Evolutionary conservation across 1,284 basidiomycete species (phyloP), one percentile per base, ranked within the genome.

Genomic region (Microbotryum violaceum): DNA sequence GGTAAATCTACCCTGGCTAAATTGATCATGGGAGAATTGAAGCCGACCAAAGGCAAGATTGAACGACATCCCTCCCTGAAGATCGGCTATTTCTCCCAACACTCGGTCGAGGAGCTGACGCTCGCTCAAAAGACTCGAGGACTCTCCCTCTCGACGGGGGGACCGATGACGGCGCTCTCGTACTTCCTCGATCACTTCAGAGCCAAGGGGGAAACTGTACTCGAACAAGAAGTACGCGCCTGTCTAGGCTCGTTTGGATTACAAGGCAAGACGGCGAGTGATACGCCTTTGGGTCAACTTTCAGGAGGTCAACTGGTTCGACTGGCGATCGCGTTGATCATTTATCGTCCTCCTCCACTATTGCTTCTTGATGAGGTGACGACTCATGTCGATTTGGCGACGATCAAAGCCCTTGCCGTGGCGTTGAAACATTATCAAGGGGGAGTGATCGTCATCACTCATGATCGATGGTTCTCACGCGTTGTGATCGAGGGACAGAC

Each of bases 361-460:
- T 74, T 87, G 9, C 75, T 84, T 0, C 75, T 84, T 31, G 85
- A 87, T 70, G 85, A 86, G 72, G 81, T 84, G 18, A 84, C 85
- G 27, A 86, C 85, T 21, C 86, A 88, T 74, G 75, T 88, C 45
- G 86, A 88, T 71, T 78, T 80, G 58, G 80, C 82, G 44, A 85
- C 84, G 1, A 83, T 87, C 54, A 76, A 80, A 57, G 83, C 82
- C 0, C 76, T 88, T 3, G 80, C 82, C 1, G 74, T 78, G 10
- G 82, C 83, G 6, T 76, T 87, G 25, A 77, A 78, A 52, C 73
- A 72, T 18, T 88, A 80, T 69, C 74, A 75, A 27, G 85, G 86
- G 4, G 83, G 81, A 0, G 72, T 87, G 33, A 74, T 87, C 12
- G 76, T 87, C 12, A 81, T 88, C 57, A 85, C 83, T 42, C 86